These are phyloP conservation scores for Salix viminalis DNA, from an alignment of 345 rosid species.

Conservation along the genomic window DNA sequence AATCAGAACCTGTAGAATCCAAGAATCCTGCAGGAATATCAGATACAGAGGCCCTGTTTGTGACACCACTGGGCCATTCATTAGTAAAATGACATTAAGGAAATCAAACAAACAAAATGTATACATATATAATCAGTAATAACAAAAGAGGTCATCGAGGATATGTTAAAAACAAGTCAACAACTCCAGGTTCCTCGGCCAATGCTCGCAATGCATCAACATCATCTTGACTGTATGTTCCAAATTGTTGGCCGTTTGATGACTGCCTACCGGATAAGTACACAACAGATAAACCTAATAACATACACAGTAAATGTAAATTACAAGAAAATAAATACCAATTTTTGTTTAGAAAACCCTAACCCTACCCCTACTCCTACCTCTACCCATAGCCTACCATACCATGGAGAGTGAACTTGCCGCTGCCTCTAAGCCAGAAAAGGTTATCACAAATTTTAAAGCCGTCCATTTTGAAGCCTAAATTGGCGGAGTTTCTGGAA, in stretches of 20 bases:
- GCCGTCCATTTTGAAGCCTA: constrained; percentile 87
- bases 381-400: background rate
- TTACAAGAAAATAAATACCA: background rate
- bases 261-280: constrained; percentile 82
- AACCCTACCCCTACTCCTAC: background rate
- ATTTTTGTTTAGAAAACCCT: background rate
- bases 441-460: constrained; percentile 55
- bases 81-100: constrained; percentile 65
- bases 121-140: background rate
- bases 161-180: constrained; percentile 84
- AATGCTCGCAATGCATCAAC: constrained; percentile 87
- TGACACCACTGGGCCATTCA: constrained; percentile 87
- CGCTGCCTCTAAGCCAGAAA: constrained; percentile 88
- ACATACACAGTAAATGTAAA: constrained; percentile 23
- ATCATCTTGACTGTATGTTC: constrained; percentile 76
- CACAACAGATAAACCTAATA: constrained; percentile 67
- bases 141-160: constrained; percentile 36
- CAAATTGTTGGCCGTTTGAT: constrained; percentile 51
- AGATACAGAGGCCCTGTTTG: constrained; percentile 47
- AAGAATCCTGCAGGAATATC: constrained; percentile 51
- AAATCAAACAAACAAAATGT: constrained; percentile 15
- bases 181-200: constrained; percentile 78
- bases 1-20: constrained; percentile 54
- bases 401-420: constrained; percentile 77
- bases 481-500: constrained; percentile 48